Base-by-base conservation (phyloP, 2,329 filamentous ascomycete species). In the Emergomyces pasteurianus region DNA sequence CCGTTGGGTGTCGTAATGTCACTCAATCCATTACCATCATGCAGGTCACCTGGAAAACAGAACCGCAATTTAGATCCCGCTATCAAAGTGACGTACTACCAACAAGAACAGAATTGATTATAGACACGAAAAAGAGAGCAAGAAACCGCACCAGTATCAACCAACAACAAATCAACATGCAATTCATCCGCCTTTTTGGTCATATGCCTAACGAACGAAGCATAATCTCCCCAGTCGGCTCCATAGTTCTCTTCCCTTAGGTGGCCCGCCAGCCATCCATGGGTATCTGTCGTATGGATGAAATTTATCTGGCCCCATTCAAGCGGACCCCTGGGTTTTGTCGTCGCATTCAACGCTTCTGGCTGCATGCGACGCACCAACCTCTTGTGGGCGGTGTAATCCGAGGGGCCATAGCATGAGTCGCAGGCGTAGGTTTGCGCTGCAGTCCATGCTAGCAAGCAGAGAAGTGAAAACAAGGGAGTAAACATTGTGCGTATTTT, bases 221-320 rank as follows among this genome's bases (percentile, higher is more conserved):
- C 82, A 69, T 81, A 86, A 69, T 87, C 84, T 28, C 84, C 84
- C 82, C 83, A 86, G 67, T 87, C 84, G 1, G 83, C 84, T 47
- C 83, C 83, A 63, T 85, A 86, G 67, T 84, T 85, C 65, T 78
- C 75, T 71, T 86, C 81, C 65, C 85, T 84, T 63, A 86, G 69
- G 67, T 85, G 81, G 3, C 82, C 81, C 66, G 82, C 80, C 21
- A 85, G 75, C 83, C 83, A 84, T 23, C 82, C 82, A 67, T 85
- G 82, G 0, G 81, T 84, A 63, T 86, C 83, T 2, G 82, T 84
- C 1, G 82, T 86, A 65, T 85, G 83, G 28, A 86, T 62, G 60
- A 82, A 83, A 66, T 86, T 86, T 65, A 86, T 71, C 68, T 86
- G 81, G 2, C 83, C 83, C 84, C 83, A 86, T 64, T 66, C 65